Conservation (phyloP, 345 rosid genomes). For the Moricandia moricandioides region DNA sequence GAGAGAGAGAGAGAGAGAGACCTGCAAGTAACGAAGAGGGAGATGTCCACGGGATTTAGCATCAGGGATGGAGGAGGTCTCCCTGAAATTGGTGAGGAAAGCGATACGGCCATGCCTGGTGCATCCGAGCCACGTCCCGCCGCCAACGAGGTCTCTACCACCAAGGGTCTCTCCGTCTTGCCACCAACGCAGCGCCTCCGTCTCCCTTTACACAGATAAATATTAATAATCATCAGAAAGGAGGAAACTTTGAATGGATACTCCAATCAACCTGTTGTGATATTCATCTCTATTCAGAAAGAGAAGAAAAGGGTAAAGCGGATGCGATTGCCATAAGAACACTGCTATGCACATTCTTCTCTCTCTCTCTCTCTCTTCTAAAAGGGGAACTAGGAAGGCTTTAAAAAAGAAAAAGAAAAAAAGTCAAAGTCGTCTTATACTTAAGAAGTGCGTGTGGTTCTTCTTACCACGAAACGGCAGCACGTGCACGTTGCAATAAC, state of each 20-base stretch:
- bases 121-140: slow-evolving; percentile 87
- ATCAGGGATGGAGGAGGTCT: slow-evolving; percentile 34
- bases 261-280: slow-evolving; percentile 38
- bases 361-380: not conserved
- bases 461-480: slow-evolving; percentile 21
- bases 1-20: not conserved
- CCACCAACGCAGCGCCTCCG: slow-evolving; percentile 73
- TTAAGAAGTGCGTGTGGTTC: slow-evolving; percentile 24
- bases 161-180: slow-evolving; percentile 60
- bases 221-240: not conserved
- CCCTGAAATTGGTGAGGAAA: slow-evolving; percentile 70
- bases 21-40: slow-evolving; percentile 58
- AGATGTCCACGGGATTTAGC: slow-evolving; percentile 66
- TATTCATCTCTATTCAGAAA: slow-evolving; percentile 77
- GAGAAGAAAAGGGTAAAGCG: slow-evolving; percentile 62
- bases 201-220: slow-evolving; percentile 36
- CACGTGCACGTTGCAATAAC: slow-evolving; percentile 23
- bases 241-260: not conserved
- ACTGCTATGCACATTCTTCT: slow-evolving; percentile 34
- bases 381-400: not conserved
- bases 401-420: not conserved
- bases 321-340: slow-evolving; percentile 74
- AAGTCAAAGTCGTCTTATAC: not conserved
- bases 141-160: slow-evolving; percentile 68
- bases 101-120: slow-evolving; percentile 57